Conservation (phyloP, 371 early-diverging fungal genomes). For the Coemansia sp. region DNA sequence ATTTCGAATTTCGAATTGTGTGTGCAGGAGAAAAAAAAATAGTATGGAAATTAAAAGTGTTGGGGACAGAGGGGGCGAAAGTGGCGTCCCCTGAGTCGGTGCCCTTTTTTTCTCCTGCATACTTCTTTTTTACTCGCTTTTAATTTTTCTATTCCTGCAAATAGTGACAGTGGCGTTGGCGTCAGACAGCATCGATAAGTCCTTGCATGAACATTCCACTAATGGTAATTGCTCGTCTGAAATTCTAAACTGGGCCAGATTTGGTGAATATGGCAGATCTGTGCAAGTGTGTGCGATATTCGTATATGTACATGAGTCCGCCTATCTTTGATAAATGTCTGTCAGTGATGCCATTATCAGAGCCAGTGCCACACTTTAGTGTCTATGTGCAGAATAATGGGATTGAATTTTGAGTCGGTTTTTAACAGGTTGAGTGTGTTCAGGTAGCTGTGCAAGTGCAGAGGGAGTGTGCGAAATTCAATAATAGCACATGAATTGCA, state of each 20-base stretch:
- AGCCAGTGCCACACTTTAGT: slow-evolving; percentile 85
- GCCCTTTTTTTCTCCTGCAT: too few relatives aligned
- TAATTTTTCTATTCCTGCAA: too few relatives aligned
- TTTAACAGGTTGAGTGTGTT: slow-evolving; percentile 86
- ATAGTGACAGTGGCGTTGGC: too few relatives aligned
- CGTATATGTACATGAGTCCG: slow-evolving; percentile 64
- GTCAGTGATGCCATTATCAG: slow-evolving; percentile 90
- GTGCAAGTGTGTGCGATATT: slow-evolving; percentile 75
- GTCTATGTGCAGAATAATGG: slow-evolving; percentile 85
- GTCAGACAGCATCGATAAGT: slow-evolving; percentile 61
- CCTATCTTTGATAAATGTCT: slow-evolving; percentile 75
- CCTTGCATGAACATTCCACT: slow-evolving; percentile 94
- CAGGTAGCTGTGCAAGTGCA: slow-evolving; percentile 87
- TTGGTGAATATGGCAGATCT: slow-evolving; percentile 89
- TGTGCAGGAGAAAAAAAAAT: too few relatives aligned
- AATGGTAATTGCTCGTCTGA: slow-evolving; percentile 98
- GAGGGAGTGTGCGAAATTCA: slow-evolving; percentile 83
- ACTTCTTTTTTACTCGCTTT: too few relatives aligned
- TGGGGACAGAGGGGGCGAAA: too few relatives aligned
- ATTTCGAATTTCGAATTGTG: too few relatives aligned
- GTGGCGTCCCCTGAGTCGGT: too few relatives aligned
- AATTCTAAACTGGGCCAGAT: slow-evolving; percentile 96
- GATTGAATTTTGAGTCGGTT: slow-evolving; percentile 97
- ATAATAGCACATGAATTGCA: slow-evolving; percentile 87
- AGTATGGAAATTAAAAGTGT: too few relatives aligned